These are phyloP conservation scores for Pontederia crassipes DNA, from an alignment of 176 grass and related monocot species.

Conservation along the genomic window DNA sequence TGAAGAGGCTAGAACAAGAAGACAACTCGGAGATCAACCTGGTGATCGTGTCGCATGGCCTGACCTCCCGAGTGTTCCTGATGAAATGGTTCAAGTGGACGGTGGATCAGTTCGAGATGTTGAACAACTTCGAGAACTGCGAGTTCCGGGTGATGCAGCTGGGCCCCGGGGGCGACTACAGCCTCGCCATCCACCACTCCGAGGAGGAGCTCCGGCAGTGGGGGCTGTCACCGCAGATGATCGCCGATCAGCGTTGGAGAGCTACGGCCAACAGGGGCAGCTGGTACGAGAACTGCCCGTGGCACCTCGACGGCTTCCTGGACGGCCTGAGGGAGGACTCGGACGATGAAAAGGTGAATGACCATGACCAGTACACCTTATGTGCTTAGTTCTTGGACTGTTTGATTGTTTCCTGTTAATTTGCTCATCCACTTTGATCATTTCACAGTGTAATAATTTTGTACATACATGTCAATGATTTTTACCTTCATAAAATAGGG, in stretches of 20 bases:
- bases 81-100: constrained; percentile 99
- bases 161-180: constrained; percentile 73
- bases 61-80: constrained; percentile 83
- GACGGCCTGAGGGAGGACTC: constrained; percentile 29
- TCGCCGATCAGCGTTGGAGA: constrained; percentile 84
- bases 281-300: constrained; percentile 56
- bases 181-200: constrained; percentile 83
- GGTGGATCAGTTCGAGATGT: constrained; percentile 75
- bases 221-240: constrained; percentile 86
- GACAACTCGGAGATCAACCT: constrained; percentile 57
- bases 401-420: no score
- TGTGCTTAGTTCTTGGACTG: no score
- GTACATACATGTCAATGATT: no score
- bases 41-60: constrained; percentile 81
- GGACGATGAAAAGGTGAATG: not conserved
- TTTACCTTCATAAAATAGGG: no score
- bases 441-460: no score
- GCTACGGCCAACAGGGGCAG: constrained; percentile 41
- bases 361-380: no score
- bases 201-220: constrained; percentile 65
- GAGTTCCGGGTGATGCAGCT: constrained; percentile 91
- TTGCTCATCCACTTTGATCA: no score
- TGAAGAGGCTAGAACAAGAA: constrained; percentile 52
- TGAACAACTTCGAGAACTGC: constrained; percentile 86
- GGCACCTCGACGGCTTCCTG: constrained; percentile 54